A percentile compares a stretch with the other conserved stretches of the same genome.
phyloP scores from a whole-genome alignment of 2,329 filamentous ascomycete genomes.

The Phyllosticta capitalensis region DNA sequence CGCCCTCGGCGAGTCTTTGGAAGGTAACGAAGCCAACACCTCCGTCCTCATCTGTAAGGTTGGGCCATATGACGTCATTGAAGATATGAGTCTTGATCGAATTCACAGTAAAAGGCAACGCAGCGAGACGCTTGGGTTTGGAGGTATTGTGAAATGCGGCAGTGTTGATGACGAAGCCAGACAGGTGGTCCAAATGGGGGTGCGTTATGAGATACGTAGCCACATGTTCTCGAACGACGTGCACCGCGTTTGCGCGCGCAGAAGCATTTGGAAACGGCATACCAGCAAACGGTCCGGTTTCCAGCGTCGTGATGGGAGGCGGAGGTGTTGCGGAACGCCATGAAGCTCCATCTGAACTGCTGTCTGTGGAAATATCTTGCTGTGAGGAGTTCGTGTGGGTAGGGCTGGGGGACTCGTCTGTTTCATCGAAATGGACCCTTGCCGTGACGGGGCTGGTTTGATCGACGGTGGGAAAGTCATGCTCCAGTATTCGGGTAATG shows the following conservation, averaged over 20 bases:
- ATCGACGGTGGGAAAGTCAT: constrained; percentile 38
- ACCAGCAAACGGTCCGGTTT: constrained; percentile 67
- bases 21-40: constrained; percentile 90
- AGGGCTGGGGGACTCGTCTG: constrained; percentile 5
- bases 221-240: constrained; percentile 70
- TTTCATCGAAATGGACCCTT: constrained; percentile 3
- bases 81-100: constrained; percentile 93
- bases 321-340: constrained; percentile 4
- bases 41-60: constrained; percentile 90
- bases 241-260: constrained; percentile 66
- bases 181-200: constrained; percentile 91
- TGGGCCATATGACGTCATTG: constrained; percentile 97
- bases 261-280: constrained; percentile 59
- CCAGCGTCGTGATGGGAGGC: constrained; percentile 46
- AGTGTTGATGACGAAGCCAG: constrained; percentile 87
- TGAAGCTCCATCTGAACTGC: constrained; percentile 2
- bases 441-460: constrained; percentile 2
- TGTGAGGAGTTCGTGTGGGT: constrained; percentile 3
- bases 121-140: constrained; percentile 74
- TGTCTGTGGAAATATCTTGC: background rate
- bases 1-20: constrained; percentile 77
- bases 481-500: constrained; percentile 68
- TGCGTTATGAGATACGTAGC: constrained; percentile 91
- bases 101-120: constrained; percentile 77
- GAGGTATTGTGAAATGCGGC: constrained; percentile 70